Evolutionary conservation across 768 basidiomycete species (phyloP), one percentile per base, ranked within the genome.

Genomic region (Panellus pusillus): DNA sequence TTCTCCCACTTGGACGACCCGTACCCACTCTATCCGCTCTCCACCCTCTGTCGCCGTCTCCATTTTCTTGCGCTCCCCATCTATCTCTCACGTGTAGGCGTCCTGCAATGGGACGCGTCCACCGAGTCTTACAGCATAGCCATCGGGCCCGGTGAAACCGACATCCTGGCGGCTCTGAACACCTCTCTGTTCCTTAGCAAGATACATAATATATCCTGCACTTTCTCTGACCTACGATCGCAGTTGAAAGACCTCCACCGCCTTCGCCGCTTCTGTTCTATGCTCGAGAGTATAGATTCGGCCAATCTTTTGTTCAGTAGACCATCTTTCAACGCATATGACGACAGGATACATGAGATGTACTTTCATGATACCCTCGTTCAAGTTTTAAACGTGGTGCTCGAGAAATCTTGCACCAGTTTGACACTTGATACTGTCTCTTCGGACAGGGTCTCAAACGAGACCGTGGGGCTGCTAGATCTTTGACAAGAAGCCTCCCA

Each of bases 391-490:
- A 57, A 56, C 31, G 41, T 35, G 29, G 50, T 61, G 0, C 32
- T 61, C 37, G 59, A 61, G 14, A 56, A 51, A 32, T 50, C 47
- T 15, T 61, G 55, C 37, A 43, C 19, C 28, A 37, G 29, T 12
- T 37, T 61, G 36, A 54, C 55, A 0, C 42, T 60, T 28, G 42
- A 31, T 31, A 38, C 29, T 17, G 19, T 6, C 7, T 11, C 17
- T 4, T 4, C 11, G 32, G 14, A 27, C 48, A 29, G n/a, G 19
- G 5, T 27, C 38, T 27, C 17, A 20, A 14, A 19, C 17, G 27
- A 9, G 14, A 40, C 45, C 27, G 43, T 5, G 42, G 19, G 7
- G 1, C 7, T 28, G 29, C 27, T 20, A 18, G 14, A n/a, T 1
- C 20, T 17, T 32, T 19, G 13, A 6, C 27, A 11, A 8, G 6